Evolutionary conservation across 2,329 filamentous ascomycete species (phyloP), one percentile per base, ranked within the genome.

Genomic region (Fusarium sp.): DNA sequence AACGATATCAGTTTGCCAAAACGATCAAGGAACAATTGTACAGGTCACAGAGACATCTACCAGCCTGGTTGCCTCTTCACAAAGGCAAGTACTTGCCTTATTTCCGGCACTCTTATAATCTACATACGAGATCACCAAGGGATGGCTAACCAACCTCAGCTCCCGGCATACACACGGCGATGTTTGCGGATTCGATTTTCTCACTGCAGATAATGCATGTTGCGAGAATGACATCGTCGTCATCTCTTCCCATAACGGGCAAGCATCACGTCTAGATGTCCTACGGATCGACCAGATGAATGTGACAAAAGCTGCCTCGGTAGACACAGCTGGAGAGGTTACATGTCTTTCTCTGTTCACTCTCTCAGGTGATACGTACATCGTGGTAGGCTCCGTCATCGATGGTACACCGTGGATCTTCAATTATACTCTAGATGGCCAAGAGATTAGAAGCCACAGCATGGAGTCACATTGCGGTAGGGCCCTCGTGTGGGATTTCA

Each of bases 41-140:
- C 91, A 92, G 75, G 83, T 92, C 5, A 92, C 90, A 1, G 87
- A 89, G 63, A 81, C 79, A 34, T 83, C 77, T 20, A 80, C 88
- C 4, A 85, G 85, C 9, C 75, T 89, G 50, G 72, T 85, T 18
- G 81, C 78, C 4, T 71, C 79, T 5, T 74, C 74, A 6, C 79
- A 82, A 67, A 83, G 81, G 86, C 41, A 56, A 70, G 48, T 59
- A 11, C 30, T 10, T 11, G 2, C 16, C 35, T 4, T 50, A 6
- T 23, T n/a, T 25, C 16, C 16, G 9, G 23, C 27, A 20, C 14
- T 32, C 13, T 27, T 25, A 18, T 32, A 23, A 41, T 9, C 2
- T 9, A 48, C 20, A 34, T 5, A n/a, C 43, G 43, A 30, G 23
- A n/a, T 5, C n/a, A 23, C 35, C 60, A 14, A 59, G 16, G 34